Percentiles rank a stretch among this genome's conserved stretches.
Conservation (phyloP, 495 filamentous ascomycete species). For the Hypoxylon crocopeplum region DNA sequence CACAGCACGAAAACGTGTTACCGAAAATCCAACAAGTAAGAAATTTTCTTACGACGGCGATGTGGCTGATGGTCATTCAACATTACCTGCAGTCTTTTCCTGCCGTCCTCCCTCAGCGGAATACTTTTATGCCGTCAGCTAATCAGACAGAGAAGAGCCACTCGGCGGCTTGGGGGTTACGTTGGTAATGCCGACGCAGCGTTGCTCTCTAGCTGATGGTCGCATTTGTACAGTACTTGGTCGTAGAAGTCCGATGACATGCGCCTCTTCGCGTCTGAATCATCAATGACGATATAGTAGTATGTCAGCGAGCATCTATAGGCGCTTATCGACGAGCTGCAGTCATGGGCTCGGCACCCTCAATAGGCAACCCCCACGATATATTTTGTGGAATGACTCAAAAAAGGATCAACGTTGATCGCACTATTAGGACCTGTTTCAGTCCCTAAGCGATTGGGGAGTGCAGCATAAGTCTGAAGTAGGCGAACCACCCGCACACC, state of each 20-base stretch:
- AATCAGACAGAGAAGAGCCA: slow-evolving; percentile 21
- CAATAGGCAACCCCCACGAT: slow-evolving; percentile 19
- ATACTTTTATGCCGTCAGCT: slow-evolving; percentile 21
- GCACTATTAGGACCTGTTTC: slow-evolving; percentile 40
- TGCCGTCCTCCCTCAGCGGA: background rate
- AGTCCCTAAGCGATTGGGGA: slow-evolving; percentile 36
- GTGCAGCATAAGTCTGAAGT: slow-evolving; percentile 33
- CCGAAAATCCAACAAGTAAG: slow-evolving; percentile 12
- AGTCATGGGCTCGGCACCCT: slow-evolving; percentile 11
- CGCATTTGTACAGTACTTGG: slow-evolving; percentile 19
- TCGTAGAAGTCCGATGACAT: slow-evolving; percentile 30
- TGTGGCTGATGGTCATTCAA: slow-evolving; percentile 26
- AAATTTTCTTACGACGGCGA: slow-evolving; percentile 4
- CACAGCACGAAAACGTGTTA: slow-evolving; percentile 27
- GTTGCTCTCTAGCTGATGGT: too few relatives aligned
- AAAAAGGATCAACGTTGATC: slow-evolving; percentile 31
- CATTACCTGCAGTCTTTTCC: slow-evolving; percentile 14
- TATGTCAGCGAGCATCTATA: slow-evolving; percentile 26
- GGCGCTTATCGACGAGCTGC: slow-evolving; percentile 12
- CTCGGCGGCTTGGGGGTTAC: slow-evolving; percentile 17
- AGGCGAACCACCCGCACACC: slow-evolving; percentile 26
- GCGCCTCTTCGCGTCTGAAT: slow-evolving; percentile 23
- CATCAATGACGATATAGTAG: slow-evolving; percentile 21
- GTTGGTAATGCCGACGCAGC: slow-evolving; percentile 21
- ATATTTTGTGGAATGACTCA: slow-evolving; percentile 24